Evolutionary conservation across 257 asterid genomes (phyloP), one percentile per base, ranked within the genome.

Genomic region (Coffea canephora): DNA sequence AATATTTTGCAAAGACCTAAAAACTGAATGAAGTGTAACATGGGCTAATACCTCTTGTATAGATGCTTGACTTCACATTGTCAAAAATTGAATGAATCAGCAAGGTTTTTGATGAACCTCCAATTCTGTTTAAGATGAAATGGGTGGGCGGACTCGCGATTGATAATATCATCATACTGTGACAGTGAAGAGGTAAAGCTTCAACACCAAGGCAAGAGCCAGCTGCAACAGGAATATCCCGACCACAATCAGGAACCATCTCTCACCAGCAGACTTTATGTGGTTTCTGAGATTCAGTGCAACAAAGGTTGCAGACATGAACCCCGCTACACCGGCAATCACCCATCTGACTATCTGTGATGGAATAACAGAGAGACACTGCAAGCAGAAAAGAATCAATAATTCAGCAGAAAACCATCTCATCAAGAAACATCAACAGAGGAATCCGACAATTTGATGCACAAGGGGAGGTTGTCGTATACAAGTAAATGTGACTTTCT

Each of bases 151-250:
- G 8, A 59, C 50, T 9, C 18, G 46, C 50, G 34, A 74, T 27
- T 27, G 61, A 6, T 25, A 39, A 39, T 39, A 54, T 74, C 45
- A 50, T 82, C 85, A 95, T 78, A 93, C 92, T 19, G 90, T 73
- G 78, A 93, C 85, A 1, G 93, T 93, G 90, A 95, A 95, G 84
- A 95, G 82, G 90, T 95, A 95, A 80, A 93, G 81, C 85, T 84
- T 91, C 57, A 93, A 91, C 72, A 88, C 99, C 93, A 96, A 83
- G 14, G 98, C 89, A 83, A 95, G 98, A 74, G 97, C 98, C 55
- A 96, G 92, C 89, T 96, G 98, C 93, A 95, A 84, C 88, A 93
- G 85, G 89, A 93, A 95, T 85, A 95, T 95, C 78, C 88, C 97
- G 43, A 94, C 95, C 76, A 95, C 98, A 74, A 96, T 96, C 78